Evolutionary conservation across 192 early-diverging fungal genomes (phyloP), one percentile per base, ranked within the genome.

Genomic region (Ambispora gerdemannii): DNA sequence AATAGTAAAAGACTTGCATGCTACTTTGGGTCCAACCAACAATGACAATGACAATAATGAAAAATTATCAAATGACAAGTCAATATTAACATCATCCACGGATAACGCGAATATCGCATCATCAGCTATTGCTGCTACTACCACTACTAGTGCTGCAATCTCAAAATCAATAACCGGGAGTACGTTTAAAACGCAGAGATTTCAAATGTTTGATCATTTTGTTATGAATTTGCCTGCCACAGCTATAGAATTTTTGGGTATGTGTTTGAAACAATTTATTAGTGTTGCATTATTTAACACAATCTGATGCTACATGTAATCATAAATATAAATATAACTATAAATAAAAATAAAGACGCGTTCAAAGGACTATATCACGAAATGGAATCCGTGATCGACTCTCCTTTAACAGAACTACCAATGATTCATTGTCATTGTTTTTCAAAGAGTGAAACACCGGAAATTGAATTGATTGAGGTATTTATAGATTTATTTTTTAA

Each of bases 161-260:
- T 20, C 49, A 63, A 59, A 81, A 74, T 32, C 66, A 43, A 24
- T 1, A 19, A 28, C 50, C 17, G 22, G 17, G 2, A 27, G 51
- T 33, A 32, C 62, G 52, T 34, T 64, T 24, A 27, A 52, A 34
- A 15, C 51, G 47, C 32, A 58, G 30, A 63, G 56, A 2, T 84
- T 83, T 76, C 78, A 75, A 49, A 89, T 87, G 10, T 97, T 97
- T 71, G 82, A 95, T 55, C 98, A 99, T 74, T 97, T 95, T 73
- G 90, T 99, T 0, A 98, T 99, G 96, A 99, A 99, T 76, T 82
- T 99, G 25, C 98, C 98, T 0, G 98, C 90, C 3, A 95, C 92
- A 7, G 96, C 95, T 3, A 87, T 98, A 43, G 96, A 97, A 75
- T 99, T 99, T 70, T 75, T 99, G 35, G 92, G 89, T 91, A 79